A percentile compares a stretch with the other conserved stretches of the same genome.
phyloP scores from a whole-genome alignment of 164 flowering plant genomes.

The Buxus sempervirens region DNA sequence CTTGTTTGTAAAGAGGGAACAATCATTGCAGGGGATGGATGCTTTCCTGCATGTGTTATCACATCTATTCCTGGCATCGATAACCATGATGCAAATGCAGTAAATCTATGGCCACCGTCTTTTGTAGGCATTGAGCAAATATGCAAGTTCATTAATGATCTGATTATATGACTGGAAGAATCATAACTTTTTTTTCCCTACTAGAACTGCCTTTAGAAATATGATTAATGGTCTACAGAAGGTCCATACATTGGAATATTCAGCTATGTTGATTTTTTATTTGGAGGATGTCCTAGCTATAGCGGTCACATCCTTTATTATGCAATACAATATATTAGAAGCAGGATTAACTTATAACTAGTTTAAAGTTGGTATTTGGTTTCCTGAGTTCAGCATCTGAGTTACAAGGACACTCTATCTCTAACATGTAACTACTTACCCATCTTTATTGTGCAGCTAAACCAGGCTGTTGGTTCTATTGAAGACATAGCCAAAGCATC shows the following conservation, averaged over 20 bases:
- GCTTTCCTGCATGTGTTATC: constrained; percentile 52
- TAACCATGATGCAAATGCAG: constrained; percentile 84
- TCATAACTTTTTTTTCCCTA: too few species aligned
- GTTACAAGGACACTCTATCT: not conserved
- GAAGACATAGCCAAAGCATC: constrained; percentile 88
- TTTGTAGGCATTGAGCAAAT: too few species aligned
- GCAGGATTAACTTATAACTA: not conserved
- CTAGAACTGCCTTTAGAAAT: too few species aligned
- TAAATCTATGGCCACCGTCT: constrained; percentile 19
- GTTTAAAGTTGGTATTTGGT: not conserved
- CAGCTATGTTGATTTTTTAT: not conserved
- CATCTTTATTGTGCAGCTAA: constrained; percentile 48
- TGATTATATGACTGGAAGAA: too few species aligned
- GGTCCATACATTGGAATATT: not conserved
- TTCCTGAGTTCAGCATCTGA: not conserved
- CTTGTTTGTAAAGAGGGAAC: constrained; percentile 47
- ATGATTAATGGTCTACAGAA: not conserved
- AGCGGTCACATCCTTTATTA: too few species aligned
- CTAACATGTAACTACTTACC: not conserved
- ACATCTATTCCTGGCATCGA: constrained; percentile 81
- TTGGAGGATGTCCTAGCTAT: not conserved
- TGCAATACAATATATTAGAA: too few species aligned
- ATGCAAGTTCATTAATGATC: too few species aligned
- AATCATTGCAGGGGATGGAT: constrained; percentile 65
- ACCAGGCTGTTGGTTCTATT: constrained; percentile 83